A percentile compares a stretch with the other conserved stretches of the same genome.
phyloP scores from a whole-genome alignment of 1,139 yeast species.

The Candida sp. region DNA sequence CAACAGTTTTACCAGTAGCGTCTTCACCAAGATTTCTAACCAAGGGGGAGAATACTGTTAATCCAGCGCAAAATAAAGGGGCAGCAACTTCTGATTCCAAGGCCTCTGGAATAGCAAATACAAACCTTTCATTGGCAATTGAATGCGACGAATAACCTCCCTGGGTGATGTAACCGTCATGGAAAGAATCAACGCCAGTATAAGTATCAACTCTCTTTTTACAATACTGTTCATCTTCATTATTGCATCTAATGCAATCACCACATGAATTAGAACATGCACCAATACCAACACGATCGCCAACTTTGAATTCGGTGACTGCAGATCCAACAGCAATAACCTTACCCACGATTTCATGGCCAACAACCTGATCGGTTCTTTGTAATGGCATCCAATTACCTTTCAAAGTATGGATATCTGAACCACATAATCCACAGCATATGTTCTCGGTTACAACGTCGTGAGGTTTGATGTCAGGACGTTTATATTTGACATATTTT shows the following conservation, averaged over 20 bases:
- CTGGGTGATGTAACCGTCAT: conserved; percentile 43
- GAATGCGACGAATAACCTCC: conserved; percentile 55
- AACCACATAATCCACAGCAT: conserved; percentile 40
- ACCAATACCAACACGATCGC: conserved; percentile 51
- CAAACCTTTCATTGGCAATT: conserved; percentile 51
- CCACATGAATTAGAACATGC: conserved; percentile 45
- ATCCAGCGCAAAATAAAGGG: conserved; percentile 65
- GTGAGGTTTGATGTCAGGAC: conserved; percentile 23
- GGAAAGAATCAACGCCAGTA: conserved; percentile 25
- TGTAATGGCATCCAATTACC: conserved; percentile 33
- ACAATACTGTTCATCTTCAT: conserved; percentile 47
- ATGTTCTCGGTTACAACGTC: conserved; percentile 32
- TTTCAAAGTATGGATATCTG: conserved; percentile 39
- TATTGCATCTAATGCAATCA: conserved; percentile 41
- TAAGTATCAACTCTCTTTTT: conserved; percentile 39
- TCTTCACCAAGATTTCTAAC: conserved; percentile 24
- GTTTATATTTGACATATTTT: conserved; percentile 21
- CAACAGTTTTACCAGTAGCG: conserved; percentile 29
- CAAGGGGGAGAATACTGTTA: conserved; percentile 59
- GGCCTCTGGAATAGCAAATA: conserved; percentile 51
- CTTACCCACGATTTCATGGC: conserved; percentile 48
- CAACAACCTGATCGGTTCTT: conserved; percentile 25
- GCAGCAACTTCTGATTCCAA: conserved; percentile 47
- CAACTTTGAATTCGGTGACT: conserved; percentile 29
- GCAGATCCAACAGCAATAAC: conserved; percentile 40